phyloP scores from a whole-genome alignment of 176 grass and related monocot species.

The Lolium multiflorum region DNA sequence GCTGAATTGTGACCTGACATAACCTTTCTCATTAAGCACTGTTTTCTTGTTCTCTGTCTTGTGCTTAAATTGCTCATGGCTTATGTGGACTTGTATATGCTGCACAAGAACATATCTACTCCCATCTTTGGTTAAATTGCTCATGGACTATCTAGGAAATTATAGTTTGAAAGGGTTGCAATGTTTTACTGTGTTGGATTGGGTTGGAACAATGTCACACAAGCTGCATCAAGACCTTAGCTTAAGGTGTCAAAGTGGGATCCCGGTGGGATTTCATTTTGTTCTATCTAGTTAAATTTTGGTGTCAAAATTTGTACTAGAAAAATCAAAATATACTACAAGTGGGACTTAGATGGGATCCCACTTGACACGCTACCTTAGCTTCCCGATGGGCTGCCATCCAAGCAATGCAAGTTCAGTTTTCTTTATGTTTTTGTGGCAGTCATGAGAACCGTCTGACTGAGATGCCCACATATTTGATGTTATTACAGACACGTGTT shows the following conservation, averaged over 20 bases:
- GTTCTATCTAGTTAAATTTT: no score
- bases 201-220: background rate
- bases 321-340: no score
- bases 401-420: background rate
- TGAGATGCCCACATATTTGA: no score
- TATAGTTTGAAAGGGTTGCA: background rate
- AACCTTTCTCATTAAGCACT: background rate
- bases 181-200: conserved; percentile 8
- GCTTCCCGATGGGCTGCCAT: background rate
- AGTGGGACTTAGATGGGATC: no score
- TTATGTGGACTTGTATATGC: conserved; percentile 28
- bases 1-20: background rate
- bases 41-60: conserved; percentile 2
- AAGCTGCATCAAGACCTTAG: background rate
- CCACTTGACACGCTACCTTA: no score
- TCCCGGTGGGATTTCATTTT: no score
- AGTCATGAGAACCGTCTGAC: background rate
- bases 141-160: conserved; percentile 1
- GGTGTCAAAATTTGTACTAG: no score
- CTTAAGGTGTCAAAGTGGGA: no score
- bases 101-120: background rate
- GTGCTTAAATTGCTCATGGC: conserved; percentile 20
- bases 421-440: conserved; percentile 12
- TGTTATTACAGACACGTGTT: background rate
- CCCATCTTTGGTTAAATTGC: no score